Evolutionary conservation across 768 basidiomycete genomes (phyloP).

Genomic region (Macrolepiota fuliginosa): DNA sequence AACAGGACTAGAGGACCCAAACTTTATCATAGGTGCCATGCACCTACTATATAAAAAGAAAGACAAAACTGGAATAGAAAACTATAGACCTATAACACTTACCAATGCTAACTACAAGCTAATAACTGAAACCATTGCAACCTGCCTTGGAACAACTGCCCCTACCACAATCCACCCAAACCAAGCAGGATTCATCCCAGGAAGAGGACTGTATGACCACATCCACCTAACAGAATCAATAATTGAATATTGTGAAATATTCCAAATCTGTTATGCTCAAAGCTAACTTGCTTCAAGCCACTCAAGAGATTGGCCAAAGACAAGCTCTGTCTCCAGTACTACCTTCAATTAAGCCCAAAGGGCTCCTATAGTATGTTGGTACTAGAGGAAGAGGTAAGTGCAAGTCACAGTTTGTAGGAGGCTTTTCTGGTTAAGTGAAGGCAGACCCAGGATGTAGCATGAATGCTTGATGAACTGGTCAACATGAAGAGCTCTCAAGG

Average conservation of each 20-base stretch:
- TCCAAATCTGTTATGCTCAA: too few relatives aligned
- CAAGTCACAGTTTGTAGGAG: too few relatives aligned
- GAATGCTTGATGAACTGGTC: too few relatives aligned
- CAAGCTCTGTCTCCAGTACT: too few relatives aligned
- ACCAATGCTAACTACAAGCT: slow-evolving; percentile 33
- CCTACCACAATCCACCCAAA: slow-evolving; percentile 24
- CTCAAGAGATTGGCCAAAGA: too few relatives aligned
- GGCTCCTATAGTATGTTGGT: too few relatives aligned
- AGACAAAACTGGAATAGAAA: slow-evolving; percentile 25
- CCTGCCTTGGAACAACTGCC: slow-evolving; percentile 14
- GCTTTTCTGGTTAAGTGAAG: too few relatives aligned
- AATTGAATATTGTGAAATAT: slow-evolving; percentile 21
- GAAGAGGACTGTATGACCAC: slow-evolving; percentile 28
- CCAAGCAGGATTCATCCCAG: slow-evolving; percentile 36
- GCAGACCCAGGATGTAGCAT: too few relatives aligned
- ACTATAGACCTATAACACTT: slow-evolving; percentile 33
- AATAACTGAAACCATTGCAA: slow-evolving; percentile 23
- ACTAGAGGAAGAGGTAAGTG: too few relatives aligned
- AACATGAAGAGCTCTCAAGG: too few relatives aligned
- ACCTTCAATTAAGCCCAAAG: too few relatives aligned
- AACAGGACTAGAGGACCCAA: slow-evolving; percentile 17
- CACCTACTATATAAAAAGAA: slow-evolving; percentile 42
- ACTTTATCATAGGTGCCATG: slow-evolving; percentile 33
- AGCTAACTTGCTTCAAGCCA: too few relatives aligned
- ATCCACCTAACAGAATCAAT: slow-evolving; percentile 25